Base-by-base conservation (phyloP, 148 eudicot genomes). In the Vaccinium macrocarpon region DNA sequence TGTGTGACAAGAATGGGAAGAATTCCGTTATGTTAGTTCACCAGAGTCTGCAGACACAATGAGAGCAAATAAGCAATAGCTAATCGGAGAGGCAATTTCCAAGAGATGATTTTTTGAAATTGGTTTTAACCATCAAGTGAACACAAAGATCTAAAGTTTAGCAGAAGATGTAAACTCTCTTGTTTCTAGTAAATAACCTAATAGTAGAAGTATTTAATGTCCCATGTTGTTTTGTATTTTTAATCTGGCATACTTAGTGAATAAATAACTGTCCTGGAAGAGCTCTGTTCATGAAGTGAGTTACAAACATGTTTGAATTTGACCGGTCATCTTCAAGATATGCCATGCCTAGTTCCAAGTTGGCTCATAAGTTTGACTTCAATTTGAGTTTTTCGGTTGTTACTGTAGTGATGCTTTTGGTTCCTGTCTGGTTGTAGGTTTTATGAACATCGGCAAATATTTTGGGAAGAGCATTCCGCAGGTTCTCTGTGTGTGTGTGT, bases 391-490 rank as follows among this genome's bases (percentile, higher is more conserved):
- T 27, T 1, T 42, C 21, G 11, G 18, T 68, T 7, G 21, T n/a
- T 61, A 25, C 49, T 52, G n/a, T 61, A 42, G 29, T 49, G 19
- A 25, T 85, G 66, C 76, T 64, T 82, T 8, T 27, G 55, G 55
- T 70, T 80, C 78, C 49, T 53, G n/a, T 56, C 15, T 29, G 78
- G 71, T 73, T 89, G 55, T 52, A 52, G 55, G 55, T 15, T 13
- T 52, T 14, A 8, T 52, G 55, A 52, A 52, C 76, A 72, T 91
- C 21, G 93, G 93, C 1, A 95, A 92, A 83, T 87, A 90, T 76
- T 85, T 93, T 59, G 90, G 92, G 16, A 95, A 95, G 87, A 89
- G 88, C 80, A 84, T 84, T 71, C 87, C 88, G 38, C 98, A 95
- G 92, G 98, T 95, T 50, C n/a, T n/a, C n/a, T n/a, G n/a, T n/a